Evolutionary conservation across 129 eudicot species (phyloP).

Genomic region (Artemisia argyi): DNA sequence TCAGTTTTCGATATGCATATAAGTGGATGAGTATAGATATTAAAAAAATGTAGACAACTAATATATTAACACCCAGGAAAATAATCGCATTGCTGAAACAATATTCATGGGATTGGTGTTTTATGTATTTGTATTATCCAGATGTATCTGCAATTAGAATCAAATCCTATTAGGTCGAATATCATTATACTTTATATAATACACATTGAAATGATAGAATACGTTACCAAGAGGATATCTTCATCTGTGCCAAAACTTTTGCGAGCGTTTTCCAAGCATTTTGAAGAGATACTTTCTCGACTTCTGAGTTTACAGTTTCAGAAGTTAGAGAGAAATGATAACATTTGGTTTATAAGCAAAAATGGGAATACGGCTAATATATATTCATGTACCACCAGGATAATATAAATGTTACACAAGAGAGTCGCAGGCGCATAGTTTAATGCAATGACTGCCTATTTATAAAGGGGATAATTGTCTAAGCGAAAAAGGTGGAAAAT

Average conservation of each 20-base stretch:
- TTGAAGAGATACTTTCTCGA: conserved; percentile 56
- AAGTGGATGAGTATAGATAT: no score
- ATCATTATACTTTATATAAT: neutral
- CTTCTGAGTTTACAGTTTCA: conserved; percentile 45
- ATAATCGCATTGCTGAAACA: conserved; percentile 4
- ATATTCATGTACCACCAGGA: no score
- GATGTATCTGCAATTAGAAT: conserved; percentile 28
- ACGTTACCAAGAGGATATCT: conserved; percentile 84
- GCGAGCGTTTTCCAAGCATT: conserved; percentile 76
- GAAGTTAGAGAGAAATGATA: neutral
- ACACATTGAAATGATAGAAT: neutral
- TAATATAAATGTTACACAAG: no score
- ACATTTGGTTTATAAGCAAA: no score
- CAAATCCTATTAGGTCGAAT: neutral
- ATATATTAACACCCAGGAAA: neutral
- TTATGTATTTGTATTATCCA: conserved; percentile 23
- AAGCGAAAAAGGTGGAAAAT: no score
- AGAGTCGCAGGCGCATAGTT: no score
- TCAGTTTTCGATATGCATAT: no score
- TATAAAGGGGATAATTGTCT: no score
- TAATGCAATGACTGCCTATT: no score
- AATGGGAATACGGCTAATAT: no score
- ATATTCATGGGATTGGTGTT: neutral
- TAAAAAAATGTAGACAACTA: no score
- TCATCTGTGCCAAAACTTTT: conserved; percentile 96